Conservation (phyloP, 495 filamentous ascomycete genomes). For the Usnea hakonensis region DNA sequence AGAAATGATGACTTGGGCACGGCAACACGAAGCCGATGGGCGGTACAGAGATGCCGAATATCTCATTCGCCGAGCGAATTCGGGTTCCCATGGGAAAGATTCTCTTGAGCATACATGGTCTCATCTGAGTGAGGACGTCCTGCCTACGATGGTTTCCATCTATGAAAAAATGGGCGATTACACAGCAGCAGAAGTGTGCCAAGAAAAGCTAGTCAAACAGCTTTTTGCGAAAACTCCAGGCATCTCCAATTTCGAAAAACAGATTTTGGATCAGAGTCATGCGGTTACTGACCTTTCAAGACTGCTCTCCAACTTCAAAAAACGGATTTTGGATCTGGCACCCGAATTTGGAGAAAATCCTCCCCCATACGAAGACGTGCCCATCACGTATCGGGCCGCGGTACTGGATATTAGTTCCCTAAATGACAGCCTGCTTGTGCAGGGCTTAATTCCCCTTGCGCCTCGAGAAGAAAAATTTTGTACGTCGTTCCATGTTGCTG, state of each 20-base stretch:
- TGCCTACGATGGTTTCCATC: not conserved
- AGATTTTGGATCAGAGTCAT: not conserved
- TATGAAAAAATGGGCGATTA: slow-evolving; percentile 4
- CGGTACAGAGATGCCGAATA: slow-evolving; percentile 5
- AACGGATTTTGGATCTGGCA: not conserved
- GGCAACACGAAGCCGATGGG: not conserved
- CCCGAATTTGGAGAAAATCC: not conserved
- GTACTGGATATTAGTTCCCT: not conserved
- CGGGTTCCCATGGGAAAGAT: not conserved
- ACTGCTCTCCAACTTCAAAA: not conserved
- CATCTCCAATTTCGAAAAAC: no score
- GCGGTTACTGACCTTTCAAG: not conserved
- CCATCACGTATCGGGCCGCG: not conserved
- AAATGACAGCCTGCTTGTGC: not conserved
- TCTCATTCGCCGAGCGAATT: not conserved
- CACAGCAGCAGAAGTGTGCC: slow-evolving; percentile 3
- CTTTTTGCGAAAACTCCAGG: not conserved
- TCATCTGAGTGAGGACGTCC: not conserved
- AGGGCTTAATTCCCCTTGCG: not conserved
- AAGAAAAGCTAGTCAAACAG: not conserved
- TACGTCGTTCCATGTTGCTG: slow-evolving; percentile 1
- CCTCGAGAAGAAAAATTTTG: not conserved
- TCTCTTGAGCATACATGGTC: not conserved
- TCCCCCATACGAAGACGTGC: not conserved
- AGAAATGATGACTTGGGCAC: not conserved